Percentiles rank a stretch among this genome's conserved stretches.
These are phyloP conservation scores for Benincasa hispida DNA, from an alignment of 306 rosid species.

Conservation along the genomic window DNA sequence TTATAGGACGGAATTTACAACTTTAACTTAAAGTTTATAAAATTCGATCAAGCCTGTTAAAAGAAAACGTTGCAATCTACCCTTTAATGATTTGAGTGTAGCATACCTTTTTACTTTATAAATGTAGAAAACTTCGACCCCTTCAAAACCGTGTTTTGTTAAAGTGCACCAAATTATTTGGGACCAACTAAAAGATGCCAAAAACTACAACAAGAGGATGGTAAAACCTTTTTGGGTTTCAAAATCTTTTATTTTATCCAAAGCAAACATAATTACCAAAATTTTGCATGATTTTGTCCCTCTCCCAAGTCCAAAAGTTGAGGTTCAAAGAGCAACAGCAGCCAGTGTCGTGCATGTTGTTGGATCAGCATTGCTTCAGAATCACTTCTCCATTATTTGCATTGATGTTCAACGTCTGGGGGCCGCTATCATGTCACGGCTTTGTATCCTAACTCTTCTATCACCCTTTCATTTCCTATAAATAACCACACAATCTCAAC, in stretches of 20 bases:
- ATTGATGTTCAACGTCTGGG: conserved; percentile 25
- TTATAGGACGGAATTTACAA: too few species aligned
- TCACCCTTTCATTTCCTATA: not conserved
- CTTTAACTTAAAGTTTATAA: too few species aligned
- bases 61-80: not conserved
- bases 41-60: too few species aligned
- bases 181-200: not conserved
- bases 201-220: not conserved
- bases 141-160: conserved; percentile 1
- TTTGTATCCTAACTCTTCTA: not conserved
- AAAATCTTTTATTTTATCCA: conserved; percentile 4
- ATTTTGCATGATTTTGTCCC: conserved; percentile 5
- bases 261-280: conserved; percentile 11
- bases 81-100: not conserved
- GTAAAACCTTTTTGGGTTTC: not conserved
- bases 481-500: not conserved
- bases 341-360: conserved; percentile 3
- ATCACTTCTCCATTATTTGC: conserved; percentile 29
- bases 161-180: not conserved
- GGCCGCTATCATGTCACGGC: conserved; percentile 17
- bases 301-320: not conserved
- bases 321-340: conserved; percentile 1
- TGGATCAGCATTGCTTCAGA: conserved; percentile 38
- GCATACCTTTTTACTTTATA: not conserved
- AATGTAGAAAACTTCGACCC: not conserved